Conservation (phyloP, 805 yeast genomes). For the Jamesozyma rosinii region DNA sequence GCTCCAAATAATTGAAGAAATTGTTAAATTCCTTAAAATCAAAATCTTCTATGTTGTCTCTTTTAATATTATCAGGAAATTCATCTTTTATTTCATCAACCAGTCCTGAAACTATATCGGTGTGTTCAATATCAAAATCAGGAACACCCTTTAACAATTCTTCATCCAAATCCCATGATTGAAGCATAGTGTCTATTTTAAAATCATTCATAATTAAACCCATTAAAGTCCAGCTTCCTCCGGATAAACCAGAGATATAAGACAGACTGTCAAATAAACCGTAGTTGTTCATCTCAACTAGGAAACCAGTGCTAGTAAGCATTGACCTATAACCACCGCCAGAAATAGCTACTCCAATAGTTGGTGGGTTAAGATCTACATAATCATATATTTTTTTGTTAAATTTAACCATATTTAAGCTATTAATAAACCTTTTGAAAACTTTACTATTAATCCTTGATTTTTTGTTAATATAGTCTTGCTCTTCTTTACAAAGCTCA, state of each 20-base stretch:
- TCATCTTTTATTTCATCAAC: too few species aligned
- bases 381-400: conserved; percentile 23
- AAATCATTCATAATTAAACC: conserved; percentile 36
- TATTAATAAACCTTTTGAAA: conserved; percentile 24
- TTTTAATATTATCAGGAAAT: not conserved
- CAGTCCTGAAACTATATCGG: conserved; percentile 15
- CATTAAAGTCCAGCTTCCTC: conserved; percentile 65
- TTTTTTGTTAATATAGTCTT: conserved; percentile 20
- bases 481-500: conserved; percentile 14
- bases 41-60: not conserved
- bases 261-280: conserved; percentile 47
- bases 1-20: conserved; percentile 17
- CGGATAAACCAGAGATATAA: conserved; percentile 59
- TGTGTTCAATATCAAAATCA: conserved; percentile 35
- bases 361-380: conserved; percentile 18
- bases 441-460: conserved; percentile 26
- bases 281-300: conserved; percentile 18
- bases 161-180: conserved; percentile 36
- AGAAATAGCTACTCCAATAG: conserved; percentile 31
- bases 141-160: conserved; percentile 52
- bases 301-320: conserved; percentile 29
- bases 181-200: conserved; percentile 25
- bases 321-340: conserved; percentile 35
- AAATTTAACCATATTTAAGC: conserved; percentile 31
- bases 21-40: conserved; percentile 10